Evolutionary conservation across 305 asterid species (phyloP), one percentile per base, ranked within the genome.

Genomic region (Andrographis paniculata): DNA sequence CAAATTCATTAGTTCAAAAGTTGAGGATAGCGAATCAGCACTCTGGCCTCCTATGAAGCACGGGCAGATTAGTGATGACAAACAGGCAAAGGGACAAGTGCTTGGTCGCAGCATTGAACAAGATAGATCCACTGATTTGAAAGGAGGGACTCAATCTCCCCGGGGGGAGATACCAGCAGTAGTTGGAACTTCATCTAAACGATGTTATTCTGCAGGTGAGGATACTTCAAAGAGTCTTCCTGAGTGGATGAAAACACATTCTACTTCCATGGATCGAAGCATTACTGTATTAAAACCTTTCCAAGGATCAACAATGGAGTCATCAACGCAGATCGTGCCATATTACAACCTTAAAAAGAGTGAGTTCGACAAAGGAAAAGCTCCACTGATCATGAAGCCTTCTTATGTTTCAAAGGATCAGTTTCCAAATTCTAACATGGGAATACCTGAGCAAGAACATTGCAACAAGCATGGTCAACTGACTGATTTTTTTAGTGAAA

Each of bases 311-410:
- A 33, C 44, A 48, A 28, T 20, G 46, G 60, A 56, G 45, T 54
- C 69, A 39, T 56, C 75, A 43, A 61, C 68, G 42, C 62, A 56
- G 44, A 37, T 60, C 40, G 49, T 51, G 56, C 75, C 78, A 23
- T 56, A 55, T 48, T 50, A 42, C 33, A 69, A 54, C 59, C 28
- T 57, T 12, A 64, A 53, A 43, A 65, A 62, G 14, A 17, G 38
- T 30, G 62, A 38, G 52, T 22, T 33, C 27, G 60, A 52, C 55
- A 63, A 58, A 58, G 79, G 63, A 44, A 68, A 55, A 66, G 66
- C 62, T 14, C 50, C 69, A 14, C 21, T 38, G 50, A 37, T 40
- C 28, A 43, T 52, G 41, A 60, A 61, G 52, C 59, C 72, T 48
- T 42, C 45, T 14, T 9, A 42, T 48, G 41, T 61, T 37, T 52